Evolutionary conservation across 768 basidiomycete genomes (phyloP).

Genomic region (Boletus huronensis): DNA sequence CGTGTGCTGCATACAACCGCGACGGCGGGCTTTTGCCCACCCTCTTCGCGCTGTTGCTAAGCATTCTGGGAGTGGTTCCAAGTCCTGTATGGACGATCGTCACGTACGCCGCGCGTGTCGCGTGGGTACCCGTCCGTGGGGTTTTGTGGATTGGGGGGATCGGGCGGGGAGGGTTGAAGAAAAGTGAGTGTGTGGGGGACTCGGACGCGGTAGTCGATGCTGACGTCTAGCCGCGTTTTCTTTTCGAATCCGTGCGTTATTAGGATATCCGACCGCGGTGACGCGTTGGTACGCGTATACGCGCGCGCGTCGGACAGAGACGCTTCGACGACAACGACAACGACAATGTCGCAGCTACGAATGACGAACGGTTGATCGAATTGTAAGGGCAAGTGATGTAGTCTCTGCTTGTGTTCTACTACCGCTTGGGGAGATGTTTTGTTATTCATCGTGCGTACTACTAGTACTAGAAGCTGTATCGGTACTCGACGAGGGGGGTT

Average conservation of each 20-base stretch:
- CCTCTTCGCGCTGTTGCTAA: background rate
- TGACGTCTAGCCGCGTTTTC: background rate
- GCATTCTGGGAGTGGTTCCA: background rate
- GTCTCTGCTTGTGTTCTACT: background rate
- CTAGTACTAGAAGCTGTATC: background rate
- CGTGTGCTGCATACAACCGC: background rate
- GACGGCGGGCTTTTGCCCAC: background rate
- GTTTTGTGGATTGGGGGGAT: slow-evolving; percentile 18
- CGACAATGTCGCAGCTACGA: background rate
- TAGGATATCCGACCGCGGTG: background rate
- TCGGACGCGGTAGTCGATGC: too few species aligned
- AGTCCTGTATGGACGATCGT: background rate
- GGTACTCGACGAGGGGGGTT: background rate
- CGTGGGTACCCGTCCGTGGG: background rate
- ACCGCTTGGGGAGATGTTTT: background rate
- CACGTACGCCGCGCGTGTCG: background rate
- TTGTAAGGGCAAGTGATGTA: background rate
- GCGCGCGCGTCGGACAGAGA: background rate
- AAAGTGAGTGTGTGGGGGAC: slow-evolving; percentile 1
- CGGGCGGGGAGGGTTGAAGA: slow-evolving; percentile 1
- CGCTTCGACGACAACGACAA: background rate
- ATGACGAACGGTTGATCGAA: background rate
- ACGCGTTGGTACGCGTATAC: background rate
- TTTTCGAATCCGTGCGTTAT: background rate
- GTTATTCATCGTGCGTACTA: background rate